Conservation (phyloP, 1,139 yeast genomes). For the Scheffersomyces segobiensis region DNA sequence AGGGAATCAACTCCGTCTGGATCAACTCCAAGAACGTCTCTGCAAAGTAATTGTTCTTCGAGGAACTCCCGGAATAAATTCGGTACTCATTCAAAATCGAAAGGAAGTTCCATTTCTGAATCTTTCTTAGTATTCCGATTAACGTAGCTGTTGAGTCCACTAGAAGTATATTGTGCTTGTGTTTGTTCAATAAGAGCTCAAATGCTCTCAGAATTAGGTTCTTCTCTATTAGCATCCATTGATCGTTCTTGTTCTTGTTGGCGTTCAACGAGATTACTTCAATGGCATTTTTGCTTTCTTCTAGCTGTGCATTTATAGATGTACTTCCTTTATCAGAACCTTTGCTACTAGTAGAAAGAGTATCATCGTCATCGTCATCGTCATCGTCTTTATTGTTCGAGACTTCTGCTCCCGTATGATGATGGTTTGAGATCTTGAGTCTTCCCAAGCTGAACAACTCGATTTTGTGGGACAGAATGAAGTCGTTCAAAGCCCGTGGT, state of each 20-base stretch:
- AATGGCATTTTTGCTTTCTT: constrained; percentile 9
- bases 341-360: constrained; percentile 7
- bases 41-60: constrained; percentile 70
- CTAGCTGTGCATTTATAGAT: constrained; percentile 3
- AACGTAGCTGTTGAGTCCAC: constrained; percentile 81
- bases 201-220: constrained; percentile 57
- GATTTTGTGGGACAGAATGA: constrained; percentile 44
- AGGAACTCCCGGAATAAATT: constrained; percentile 63
- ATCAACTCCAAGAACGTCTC: constrained; percentile 80
- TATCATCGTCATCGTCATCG: constrained; percentile 20
- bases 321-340: constrained; percentile 4
- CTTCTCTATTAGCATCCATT: constrained; percentile 72
- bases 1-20: constrained; percentile 52
- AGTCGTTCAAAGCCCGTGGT: constrained; percentile 50
- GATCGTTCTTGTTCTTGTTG: constrained; percentile 43
- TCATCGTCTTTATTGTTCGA: constrained; percentile 11
- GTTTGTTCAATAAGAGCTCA: constrained; percentile 59
- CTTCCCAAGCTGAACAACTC: constrained; percentile 49
- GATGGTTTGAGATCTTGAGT: constrained; percentile 44
- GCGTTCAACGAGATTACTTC: constrained; percentile 17
- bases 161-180: constrained; percentile 68
- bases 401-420: constrained; percentile 29
- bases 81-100: constrained; percentile 84
- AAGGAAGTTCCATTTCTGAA: constrained; percentile 87
- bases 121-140: constrained; percentile 74